phyloP scores from a whole-genome alignment of 495 filamentous ascomycete species.

The Bathelium albidoporum region DNA sequence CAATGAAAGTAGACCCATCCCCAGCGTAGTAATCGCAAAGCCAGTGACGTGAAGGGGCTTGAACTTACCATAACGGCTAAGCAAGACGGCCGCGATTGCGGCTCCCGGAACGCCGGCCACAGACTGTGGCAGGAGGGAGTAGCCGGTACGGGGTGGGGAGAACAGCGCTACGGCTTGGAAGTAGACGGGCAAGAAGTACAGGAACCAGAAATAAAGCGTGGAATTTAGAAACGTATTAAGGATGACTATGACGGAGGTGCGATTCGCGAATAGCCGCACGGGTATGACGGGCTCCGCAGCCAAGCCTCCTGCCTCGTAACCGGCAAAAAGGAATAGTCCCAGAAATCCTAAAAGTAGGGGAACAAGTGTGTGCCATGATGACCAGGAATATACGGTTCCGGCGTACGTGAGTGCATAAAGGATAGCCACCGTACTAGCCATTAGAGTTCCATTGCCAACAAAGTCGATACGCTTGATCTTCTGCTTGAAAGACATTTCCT shows the following conservation, averaged over 20 bases:
- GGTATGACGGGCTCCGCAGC: neutral
- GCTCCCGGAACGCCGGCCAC: neutral
- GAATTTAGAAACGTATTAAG: constrained; percentile 5
- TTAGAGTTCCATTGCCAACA: constrained; percentile 12
- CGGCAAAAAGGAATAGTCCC: neutral
- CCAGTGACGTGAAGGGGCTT: neutral
- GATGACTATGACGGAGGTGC: neutral
- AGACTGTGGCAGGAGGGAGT: neutral
- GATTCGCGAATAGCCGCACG: neutral
- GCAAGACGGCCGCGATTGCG: neutral
- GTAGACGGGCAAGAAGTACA: constrained; percentile 9
- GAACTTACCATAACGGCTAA: neutral
- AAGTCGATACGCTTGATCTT: constrained; percentile 14
- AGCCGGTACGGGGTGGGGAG: neutral
- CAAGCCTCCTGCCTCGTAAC: neutral
- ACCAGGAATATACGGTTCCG: constrained; percentile 10
- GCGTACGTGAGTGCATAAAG: constrained; percentile 12
- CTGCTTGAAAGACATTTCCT: constrained; percentile 7
- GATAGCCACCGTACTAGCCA: neutral
- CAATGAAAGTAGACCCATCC: neutral
- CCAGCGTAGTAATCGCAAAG: neutral
- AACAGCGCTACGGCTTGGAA: neutral
- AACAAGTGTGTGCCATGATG: constrained; percentile 9
- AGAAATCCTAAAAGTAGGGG: constrained; percentile 11
- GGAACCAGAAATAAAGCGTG: neutral